Evolutionary conservation across 306 rosid species (phyloP), one percentile per base, ranked within the genome.

Genomic region (Dryas alaskensis): DNA sequence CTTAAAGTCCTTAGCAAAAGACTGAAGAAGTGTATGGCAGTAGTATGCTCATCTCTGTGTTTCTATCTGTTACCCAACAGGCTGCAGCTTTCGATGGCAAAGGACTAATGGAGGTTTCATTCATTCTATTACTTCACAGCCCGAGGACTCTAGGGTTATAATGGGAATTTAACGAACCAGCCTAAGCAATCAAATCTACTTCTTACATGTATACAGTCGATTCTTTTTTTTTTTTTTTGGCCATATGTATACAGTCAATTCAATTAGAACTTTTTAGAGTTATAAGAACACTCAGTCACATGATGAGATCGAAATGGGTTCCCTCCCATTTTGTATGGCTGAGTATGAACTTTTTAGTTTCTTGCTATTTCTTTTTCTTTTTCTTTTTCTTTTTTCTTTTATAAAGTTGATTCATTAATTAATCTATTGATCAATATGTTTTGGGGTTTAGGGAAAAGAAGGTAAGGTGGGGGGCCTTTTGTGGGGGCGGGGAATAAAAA

Each of bases 1-100:
- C 37, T 31, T 42, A 79, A 68, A 77, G 81, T 60, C 49, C 81
- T 86, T 81, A 65, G 67, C 66, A 69, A 76, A 82, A 80, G 13
- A 48, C 11, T 45, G 58, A 14, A 14, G 19, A 4, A 44, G 6
- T 22, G 22, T 22, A 22, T 22, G 22, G 22, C 22, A 22, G 22
- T 22, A 22, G 22, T 22, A 22, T 8, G 48, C 48, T 45, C 8
- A 45, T 8, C 48, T 45, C 6, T 8, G 48, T 45, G 48, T 45
- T 45, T 31, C 3, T 13, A 10, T 31, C 3, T 13, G 19, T 2
- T 5, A 1, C 4, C 19, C 44, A 11, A 27, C 65, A 11, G 0
- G 27, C 25, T 62, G 42, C 49, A 40, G 7, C 27, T 4, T 62
- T 62, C 2, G 2, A 16, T 31, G 3, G 45, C 12, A 40, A 12